Percentiles rank a stretch among this genome's conserved stretches.
Conservation (phyloP, 2,329 filamentous ascomycete species). For the Penicillium sp. region DNA sequence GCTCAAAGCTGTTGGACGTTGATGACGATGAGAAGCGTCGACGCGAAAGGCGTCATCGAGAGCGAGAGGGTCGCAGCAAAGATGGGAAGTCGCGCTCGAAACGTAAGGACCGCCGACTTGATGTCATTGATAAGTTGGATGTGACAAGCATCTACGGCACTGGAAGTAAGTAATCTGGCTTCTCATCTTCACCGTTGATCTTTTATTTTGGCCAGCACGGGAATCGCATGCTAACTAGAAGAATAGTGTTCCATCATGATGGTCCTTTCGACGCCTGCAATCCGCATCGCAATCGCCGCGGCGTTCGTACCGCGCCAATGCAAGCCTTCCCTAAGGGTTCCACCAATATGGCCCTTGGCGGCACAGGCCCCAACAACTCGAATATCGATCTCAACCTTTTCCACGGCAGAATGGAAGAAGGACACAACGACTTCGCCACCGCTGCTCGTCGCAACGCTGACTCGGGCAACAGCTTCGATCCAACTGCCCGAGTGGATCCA, state of each 20-base stretch:
- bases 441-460: conserved; percentile 38
- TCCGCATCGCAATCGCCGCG: conserved; percentile 86
- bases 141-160: conserved; percentile 94
- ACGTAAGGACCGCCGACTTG: conserved; percentile 54
- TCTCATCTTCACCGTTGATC: too few relatives aligned
- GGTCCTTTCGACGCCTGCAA: conserved; percentile 96
- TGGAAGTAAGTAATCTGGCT: conserved; percentile 64
- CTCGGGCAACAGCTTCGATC: conserved; percentile 58
- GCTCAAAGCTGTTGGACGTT: conserved; percentile 47
- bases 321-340: conserved; percentile 92
- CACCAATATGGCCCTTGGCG: conserved; percentile 86
- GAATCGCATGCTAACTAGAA: conserved; percentile 1
- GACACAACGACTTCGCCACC: conserved; percentile 73
- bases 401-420: conserved; percentile 81
- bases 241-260: conserved; percentile 89
- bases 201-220: neutral
- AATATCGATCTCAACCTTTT: conserved; percentile 84
- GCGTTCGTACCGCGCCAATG: conserved; percentile 83
- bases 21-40: conserved; percentile 53
- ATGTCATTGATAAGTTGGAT: conserved; percentile 95
- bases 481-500: conserved; percentile 64
- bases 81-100: conserved; percentile 42
- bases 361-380: conserved; percentile 77
- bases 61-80: conserved; percentile 48
- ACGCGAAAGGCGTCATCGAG: conserved; percentile 49